phyloP scores from a whole-genome alignment of 2,329 filamentous ascomycete genomes.

The Aspergillus fumigatiaffinis region DNA sequence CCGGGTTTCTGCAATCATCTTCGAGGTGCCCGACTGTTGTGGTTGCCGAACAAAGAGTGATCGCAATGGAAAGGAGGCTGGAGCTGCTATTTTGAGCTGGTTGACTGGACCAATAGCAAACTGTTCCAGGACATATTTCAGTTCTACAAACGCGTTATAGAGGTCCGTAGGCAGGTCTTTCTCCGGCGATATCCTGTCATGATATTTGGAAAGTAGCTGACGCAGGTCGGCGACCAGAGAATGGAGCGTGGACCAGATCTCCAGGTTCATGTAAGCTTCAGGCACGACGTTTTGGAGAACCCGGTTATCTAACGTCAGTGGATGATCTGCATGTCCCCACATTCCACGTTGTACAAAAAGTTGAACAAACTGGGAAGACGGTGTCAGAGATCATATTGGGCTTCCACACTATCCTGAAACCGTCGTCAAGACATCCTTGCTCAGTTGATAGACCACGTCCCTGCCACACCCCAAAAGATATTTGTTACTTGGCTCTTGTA shows the following conservation, averaged over 20 bases:
- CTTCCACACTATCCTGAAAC: too few relatives aligned
- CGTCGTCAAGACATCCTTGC: too few relatives aligned
- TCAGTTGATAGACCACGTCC: too few relatives aligned
- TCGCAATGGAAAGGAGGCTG: constrained; percentile 9
- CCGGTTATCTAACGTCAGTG: not conserved
- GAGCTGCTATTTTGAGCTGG: constrained; percentile 1
- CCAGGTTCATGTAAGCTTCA: constrained; percentile 5
- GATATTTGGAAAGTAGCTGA: constrained; percentile 2
- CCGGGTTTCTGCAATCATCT: not conserved
- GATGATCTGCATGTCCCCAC: too few relatives aligned
- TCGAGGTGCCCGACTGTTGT: not conserved
- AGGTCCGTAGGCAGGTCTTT: constrained; percentile 9
- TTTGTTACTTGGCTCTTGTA: too few relatives aligned
- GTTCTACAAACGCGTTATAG: constrained; percentile 3
- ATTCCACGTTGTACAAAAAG: too few relatives aligned
- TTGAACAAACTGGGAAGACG: too few relatives aligned
- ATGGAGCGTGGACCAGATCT: constrained; percentile 1
- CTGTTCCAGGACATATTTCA: constrained; percentile 3
- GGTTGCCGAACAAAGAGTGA: constrained; percentile 9
- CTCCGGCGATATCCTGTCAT: not conserved
- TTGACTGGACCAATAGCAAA: not conserved
- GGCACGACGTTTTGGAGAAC: not conserved
- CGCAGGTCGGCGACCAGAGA: not conserved
- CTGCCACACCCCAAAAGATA: too few relatives aligned
- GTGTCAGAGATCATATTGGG: too few relatives aligned